These are phyloP conservation scores for Huiozyma sinensis DNA, from an alignment of 805 yeast species.

Conservation along the genomic window DNA sequence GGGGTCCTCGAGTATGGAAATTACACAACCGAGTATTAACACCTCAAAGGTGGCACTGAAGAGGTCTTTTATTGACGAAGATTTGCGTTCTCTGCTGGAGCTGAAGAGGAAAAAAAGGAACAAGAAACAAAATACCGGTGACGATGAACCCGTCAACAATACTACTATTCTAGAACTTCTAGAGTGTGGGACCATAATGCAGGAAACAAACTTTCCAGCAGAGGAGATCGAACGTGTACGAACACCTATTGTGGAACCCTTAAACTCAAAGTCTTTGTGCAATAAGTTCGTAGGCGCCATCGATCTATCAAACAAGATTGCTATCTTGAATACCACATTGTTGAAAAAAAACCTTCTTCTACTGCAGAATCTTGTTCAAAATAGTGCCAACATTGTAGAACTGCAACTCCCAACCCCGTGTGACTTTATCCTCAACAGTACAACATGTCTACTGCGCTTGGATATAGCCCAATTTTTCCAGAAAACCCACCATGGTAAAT, in stretches of 20 bases:
- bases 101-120: constrained; percentile 3
- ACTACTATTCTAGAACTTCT: constrained; percentile 1
- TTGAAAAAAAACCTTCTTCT: constrained; percentile 7
- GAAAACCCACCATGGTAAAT: not conserved
- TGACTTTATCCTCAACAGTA: constrained; percentile 13
- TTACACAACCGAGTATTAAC: constrained; percentile 2
- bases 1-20: too few relatives aligned
- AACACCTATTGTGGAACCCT: too few relatives aligned
- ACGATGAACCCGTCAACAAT: not conserved
- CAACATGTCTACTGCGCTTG: constrained; percentile 13
- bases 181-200: not conserved
- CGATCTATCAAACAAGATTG: not conserved
- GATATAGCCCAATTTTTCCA: constrained; percentile 16
- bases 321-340: constrained; percentile 9
- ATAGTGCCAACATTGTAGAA: constrained; percentile 4
- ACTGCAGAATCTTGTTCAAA: constrained; percentile 4
- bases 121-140: not conserved
- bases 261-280: too few relatives aligned
- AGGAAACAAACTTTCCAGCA: not conserved
- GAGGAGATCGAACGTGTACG: not conserved
- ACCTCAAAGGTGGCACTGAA: constrained; percentile 14
- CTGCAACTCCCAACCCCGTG: constrained; percentile 4
- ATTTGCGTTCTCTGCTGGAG: constrained; percentile 8
- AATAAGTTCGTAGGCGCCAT: not conserved
- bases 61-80: constrained; percentile 17